These are phyloP conservation scores for Boletus vinaceobasis DNA, from an alignment of 768 basidiomycete species.

Conservation along the genomic window DNA sequence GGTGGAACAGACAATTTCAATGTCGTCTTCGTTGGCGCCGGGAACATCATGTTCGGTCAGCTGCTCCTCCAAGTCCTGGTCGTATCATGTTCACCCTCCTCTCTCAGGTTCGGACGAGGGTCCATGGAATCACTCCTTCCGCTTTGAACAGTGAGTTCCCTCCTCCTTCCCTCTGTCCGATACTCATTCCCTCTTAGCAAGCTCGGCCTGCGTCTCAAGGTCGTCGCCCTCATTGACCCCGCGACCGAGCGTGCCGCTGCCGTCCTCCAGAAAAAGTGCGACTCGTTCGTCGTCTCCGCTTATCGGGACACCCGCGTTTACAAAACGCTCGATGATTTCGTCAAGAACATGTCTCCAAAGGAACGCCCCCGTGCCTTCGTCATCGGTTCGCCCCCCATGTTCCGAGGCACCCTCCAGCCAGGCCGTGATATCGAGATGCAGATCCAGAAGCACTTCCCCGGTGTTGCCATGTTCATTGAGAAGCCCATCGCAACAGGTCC, in stretches of 20 bases:
- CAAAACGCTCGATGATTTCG: conserved; percentile 83
- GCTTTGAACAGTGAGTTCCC: conserved; percentile 72
- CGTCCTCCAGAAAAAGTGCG: conserved; percentile 85
- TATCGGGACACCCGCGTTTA: conserved; percentile 86
- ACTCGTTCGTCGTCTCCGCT: conserved; percentile 89
- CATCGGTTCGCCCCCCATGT: conserved; percentile 92
- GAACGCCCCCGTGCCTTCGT: conserved; percentile 79
- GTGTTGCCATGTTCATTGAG: conserved; percentile 86
- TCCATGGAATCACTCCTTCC: conserved; percentile 92
- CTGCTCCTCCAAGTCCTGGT: background rate
- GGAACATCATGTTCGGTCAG: conserved; percentile 96
- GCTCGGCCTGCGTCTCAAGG: conserved; percentile 93
- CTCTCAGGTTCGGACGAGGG: conserved; percentile 76
- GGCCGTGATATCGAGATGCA: conserved; percentile 86
- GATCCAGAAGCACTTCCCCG: conserved; percentile 83
- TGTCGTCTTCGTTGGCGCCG: conserved; percentile 92
- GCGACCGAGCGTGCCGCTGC: conserved; percentile 74
- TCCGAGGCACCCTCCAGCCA: conserved; percentile 71
- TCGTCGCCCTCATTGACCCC: conserved; percentile 93
- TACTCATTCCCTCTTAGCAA: conserved; percentile 51
- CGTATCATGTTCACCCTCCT: conserved; percentile 4
- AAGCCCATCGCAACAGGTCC: conserved; percentile 89
- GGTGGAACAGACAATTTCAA: conserved; percentile 78
- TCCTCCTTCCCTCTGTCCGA: background rate
- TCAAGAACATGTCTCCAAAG: conserved; percentile 59